Percentiles rank a stretch among this genome's conserved stretches.
These are phyloP conservation scores for Epichloe scottii DNA, from an alignment of 2,329 filamentous ascomycete genomes.

Conservation along the genomic window DNA sequence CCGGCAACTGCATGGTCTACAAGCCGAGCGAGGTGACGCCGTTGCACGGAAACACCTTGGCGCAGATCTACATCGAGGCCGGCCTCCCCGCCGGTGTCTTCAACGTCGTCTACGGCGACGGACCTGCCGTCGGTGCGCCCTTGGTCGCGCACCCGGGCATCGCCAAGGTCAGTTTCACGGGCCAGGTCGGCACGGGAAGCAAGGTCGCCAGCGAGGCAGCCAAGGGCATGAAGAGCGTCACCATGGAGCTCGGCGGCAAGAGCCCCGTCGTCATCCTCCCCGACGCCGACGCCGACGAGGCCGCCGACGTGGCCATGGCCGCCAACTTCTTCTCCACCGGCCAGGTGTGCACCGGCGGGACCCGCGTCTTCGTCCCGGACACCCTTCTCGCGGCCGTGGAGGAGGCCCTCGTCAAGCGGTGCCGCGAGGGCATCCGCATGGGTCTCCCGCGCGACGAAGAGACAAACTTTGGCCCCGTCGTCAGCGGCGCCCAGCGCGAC, in stretches of 20 bases:
- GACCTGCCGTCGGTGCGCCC: slow-evolving; percentile 57
- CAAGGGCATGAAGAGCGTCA: slow-evolving; percentile 76
- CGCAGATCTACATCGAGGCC: slow-evolving; percentile 65
- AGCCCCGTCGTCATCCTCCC: slow-evolving; percentile 69
- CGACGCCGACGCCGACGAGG: slow-evolving; percentile 64
- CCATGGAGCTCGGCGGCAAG: slow-evolving; percentile 86
- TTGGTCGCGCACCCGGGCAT: slow-evolving; percentile 60
- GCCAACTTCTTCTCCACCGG: slow-evolving; percentile 88
- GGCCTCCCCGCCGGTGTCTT: slow-evolving; percentile 74
- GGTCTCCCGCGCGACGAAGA: slow-evolving; percentile 58
- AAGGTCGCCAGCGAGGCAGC: slow-evolving; percentile 70
- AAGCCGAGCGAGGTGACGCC: slow-evolving; percentile 83
- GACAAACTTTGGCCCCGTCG: slow-evolving; percentile 78
- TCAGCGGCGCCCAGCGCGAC: slow-evolving; percentile 58
- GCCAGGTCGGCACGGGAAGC: slow-evolving; percentile 70
- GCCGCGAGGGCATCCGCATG: slow-evolving; percentile 56
- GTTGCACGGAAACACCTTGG: slow-evolving; percentile 65
- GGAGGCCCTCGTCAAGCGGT: slow-evolving; percentile 39
- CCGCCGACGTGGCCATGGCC: slow-evolving; percentile 86
- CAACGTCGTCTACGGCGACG: slow-evolving; percentile 74
- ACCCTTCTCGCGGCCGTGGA: slow-evolving; percentile 57
- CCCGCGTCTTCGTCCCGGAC: slow-evolving; percentile 68
- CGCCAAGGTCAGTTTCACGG: slow-evolving; percentile 82
- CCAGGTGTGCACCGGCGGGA: slow-evolving; percentile 89
- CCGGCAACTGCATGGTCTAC: slow-evolving; percentile 83